Evolutionary conservation across 2,329 filamentous ascomycete species (phyloP), one percentile per base, ranked within the genome.

Genomic region (Emergomyces pasteurianus): DNA sequence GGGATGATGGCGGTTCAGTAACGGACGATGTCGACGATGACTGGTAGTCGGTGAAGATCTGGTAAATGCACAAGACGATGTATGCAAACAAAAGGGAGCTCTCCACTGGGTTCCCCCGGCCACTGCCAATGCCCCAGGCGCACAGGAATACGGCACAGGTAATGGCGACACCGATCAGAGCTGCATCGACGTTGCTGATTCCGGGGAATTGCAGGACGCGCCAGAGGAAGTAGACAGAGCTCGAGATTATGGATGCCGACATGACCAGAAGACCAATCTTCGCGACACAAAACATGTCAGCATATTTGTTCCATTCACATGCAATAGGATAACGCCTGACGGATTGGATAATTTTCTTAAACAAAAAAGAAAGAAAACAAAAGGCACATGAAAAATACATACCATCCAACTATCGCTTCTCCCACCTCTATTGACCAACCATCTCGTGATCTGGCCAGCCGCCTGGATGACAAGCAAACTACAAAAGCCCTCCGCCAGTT

Each of bases 11-110:
- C 18, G 74, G 72, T 36, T 84, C 81, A 38, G 81, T 78, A 34
- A 82, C 79, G n/a, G 82, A 85, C 21, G 82, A 75, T 4, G 89
- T 92, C 2, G 94, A 91, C 67, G 89, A 92, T 2, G 94, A 91
- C 67, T 92, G 85, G 76, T 97, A 97, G 76, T 99, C 94, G 69
- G 94, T 99, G 75, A 97, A 97, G 74, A 97, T 97, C 75, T 99
- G 94, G 77, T 97, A 99, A 71, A 97, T 89, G 78, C 92, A 97
- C 64, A 99, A 86, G n/a, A 96, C 94, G 63, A 96, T 85, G 75
- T 99, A 99, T 69, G 94, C 92, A 71, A 99, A 97, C 62, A 99
- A 82, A 12, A 99, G 80, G 26, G 92, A 96, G 67, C 90, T 95
- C 76, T 99, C 92, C 60, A 97, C 89, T 1, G 92, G 90, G 69